Base-by-base conservation (phyloP, 2,329 filamentous ascomycete genomes). In the Thielaviopsis punctulata region DNA sequence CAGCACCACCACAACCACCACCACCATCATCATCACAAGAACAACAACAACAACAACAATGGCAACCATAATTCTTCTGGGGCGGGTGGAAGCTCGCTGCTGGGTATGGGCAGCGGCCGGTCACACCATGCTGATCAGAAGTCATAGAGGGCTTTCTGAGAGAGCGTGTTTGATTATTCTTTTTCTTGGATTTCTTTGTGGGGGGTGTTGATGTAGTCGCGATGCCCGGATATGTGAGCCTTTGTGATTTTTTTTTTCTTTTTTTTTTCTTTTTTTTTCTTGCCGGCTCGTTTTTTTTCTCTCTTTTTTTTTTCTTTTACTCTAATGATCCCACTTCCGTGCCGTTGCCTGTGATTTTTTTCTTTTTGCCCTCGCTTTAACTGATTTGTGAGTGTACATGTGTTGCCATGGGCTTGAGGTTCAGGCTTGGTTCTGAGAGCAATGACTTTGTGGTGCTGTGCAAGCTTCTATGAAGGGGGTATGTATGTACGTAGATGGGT, bases 1-100 rank as follows among this genome's bases (percentile, higher is more conserved):
- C 44, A 47, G 10, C 50, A 52, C 19, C 65, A 68, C 45, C 50
- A 55, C 57, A 60, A 61, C 50, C 67, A 69, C 53, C 69, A 69
- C 13, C 43, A 22, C 45, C 33, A 36, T 36, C 10, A 36, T n/a
- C 41, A 45, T 12, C 18, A 21, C 41, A n/a, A 45, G 15, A 44
- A 44, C 9, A 18, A 44, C 41, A 44, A 44, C 12, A 10, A 45
- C 9, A 23, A 21, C 12, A 21, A 45, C 18, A 45, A 45, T 19
- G 45, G 18, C 25, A 51, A 39, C 19, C 45, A 30, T 24, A 45
- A 9, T 18, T 33, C 45, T n/a, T 25, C 30, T 25, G 45, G 48
- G 25, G 36, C 49, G 27, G 49, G 48, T 21, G 45, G 30, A n/a
- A 36, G 52, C 39, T 24, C 30, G 15, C 36, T 23, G 30, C 23